phyloP scores from a whole-genome alignment of 805 yeast genomes.

The Zygosaccharomyces kombuchaensis region DNA sequence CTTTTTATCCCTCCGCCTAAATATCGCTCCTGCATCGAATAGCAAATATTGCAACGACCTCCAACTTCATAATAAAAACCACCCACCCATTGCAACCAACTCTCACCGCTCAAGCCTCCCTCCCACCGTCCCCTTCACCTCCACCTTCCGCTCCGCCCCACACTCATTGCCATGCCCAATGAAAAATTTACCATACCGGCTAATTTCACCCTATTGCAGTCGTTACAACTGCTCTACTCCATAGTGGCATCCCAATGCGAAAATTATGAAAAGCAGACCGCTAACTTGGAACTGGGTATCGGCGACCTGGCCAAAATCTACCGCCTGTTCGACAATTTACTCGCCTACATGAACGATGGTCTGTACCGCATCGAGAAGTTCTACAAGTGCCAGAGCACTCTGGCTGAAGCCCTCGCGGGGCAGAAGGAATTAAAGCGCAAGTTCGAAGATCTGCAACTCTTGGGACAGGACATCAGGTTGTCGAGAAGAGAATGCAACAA shows the following conservation, averaged over 20 bases:
- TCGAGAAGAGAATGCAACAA: constrained; percentile 16
- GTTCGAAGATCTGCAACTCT: constrained; percentile 27
- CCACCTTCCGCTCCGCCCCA: neutral
- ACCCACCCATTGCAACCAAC: too few relatives aligned
- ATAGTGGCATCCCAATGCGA: constrained; percentile 25
- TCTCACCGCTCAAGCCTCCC: too few relatives aligned
- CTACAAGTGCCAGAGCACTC: constrained; percentile 18
- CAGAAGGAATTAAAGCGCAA: constrained; percentile 15
- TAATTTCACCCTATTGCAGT: constrained; percentile 28
- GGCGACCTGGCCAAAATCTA: constrained; percentile 13
- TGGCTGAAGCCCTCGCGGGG: constrained; percentile 10
- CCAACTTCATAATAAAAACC: neutral
- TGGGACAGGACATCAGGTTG: constrained; percentile 29
- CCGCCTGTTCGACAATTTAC: constrained; percentile 17
- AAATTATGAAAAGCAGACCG: constrained; percentile 14
- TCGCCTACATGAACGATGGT: constrained; percentile 28
- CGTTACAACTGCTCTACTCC: constrained; percentile 28
- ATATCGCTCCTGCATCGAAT: too few relatives aligned
- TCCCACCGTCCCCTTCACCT: neutral
- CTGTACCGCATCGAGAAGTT: constrained; percentile 20
- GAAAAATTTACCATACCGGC: constrained; percentile 30
- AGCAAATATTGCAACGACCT: neutral
- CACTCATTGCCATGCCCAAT: constrained; percentile 15
- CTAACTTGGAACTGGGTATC: constrained; percentile 8
- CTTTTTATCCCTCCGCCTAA: neutral